Conservation (phyloP, 768 basidiomycete species). For the Phanerochaete sordida region DNA sequence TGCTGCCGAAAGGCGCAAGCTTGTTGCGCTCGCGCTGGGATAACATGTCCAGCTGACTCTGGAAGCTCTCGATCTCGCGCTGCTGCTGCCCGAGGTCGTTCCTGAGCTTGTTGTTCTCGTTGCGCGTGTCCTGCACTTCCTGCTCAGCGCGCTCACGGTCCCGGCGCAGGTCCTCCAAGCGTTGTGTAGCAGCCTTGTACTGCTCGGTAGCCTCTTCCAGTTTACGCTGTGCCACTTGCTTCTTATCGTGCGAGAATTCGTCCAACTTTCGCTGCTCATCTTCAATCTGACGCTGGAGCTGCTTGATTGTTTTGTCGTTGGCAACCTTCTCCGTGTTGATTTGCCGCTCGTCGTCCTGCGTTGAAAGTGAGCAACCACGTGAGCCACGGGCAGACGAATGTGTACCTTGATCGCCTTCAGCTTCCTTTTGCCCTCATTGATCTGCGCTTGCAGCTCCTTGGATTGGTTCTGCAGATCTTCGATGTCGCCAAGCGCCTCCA, state of each 20-base stretch:
- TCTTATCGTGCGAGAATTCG: conserved; percentile 56
- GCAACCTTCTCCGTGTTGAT: conserved; percentile 42
- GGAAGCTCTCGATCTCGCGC: conserved; percentile 40
- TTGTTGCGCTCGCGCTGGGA: conserved; percentile 52
- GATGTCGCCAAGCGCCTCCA: conserved; percentile 42
- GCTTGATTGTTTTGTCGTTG: conserved; percentile 30
- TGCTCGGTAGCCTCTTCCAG: conserved; percentile 43
- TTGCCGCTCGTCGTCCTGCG: conserved; percentile 46
- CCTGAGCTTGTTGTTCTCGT: conserved; percentile 4
- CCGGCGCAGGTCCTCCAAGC: conserved; percentile 3
- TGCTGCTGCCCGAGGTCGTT: conserved; percentile 31
- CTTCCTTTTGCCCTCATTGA: not conserved
- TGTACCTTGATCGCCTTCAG: not conserved
- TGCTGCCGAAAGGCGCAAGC: conserved; percentile 57
- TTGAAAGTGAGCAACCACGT: too few species aligned
- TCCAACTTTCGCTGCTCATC: conserved; percentile 53
- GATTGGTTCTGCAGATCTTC: conserved; percentile 29
- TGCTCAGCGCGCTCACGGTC: conserved; percentile 10
- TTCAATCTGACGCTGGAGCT: conserved; percentile 43
- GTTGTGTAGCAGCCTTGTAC: conserved; percentile 36
- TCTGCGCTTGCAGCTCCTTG: not conserved
- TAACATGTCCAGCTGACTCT: conserved; percentile 48
- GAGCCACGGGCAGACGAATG: too few species aligned
- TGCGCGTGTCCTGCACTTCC: not conserved
- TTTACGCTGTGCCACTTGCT: conserved; percentile 51